These are phyloP conservation scores for Hypoxylon sp. DNA, from an alignment of 2,329 filamentous ascomycete genomes.

Conservation along the genomic window DNA sequence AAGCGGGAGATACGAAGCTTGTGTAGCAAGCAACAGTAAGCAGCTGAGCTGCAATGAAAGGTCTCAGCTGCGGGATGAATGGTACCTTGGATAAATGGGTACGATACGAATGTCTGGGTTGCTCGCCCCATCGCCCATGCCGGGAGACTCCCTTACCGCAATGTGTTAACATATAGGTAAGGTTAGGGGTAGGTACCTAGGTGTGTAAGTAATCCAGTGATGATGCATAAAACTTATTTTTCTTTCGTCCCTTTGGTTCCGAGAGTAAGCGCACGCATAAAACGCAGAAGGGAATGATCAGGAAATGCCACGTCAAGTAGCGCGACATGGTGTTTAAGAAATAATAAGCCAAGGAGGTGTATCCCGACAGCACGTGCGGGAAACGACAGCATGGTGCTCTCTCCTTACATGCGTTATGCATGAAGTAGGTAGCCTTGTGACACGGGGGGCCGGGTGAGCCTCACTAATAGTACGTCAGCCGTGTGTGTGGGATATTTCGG, in stretches of 20 bases:
- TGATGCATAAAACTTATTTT: not conserved
- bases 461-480: conserved; percentile 44
- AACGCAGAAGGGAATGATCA: conserved; percentile 27
- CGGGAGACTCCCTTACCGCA: conserved; percentile 2
- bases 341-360: conserved; percentile 32
- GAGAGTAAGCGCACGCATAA: conserved; percentile 36
- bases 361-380: conserved; percentile 40
- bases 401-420: conserved; percentile 37
- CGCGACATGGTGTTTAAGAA: conserved; percentile 34
- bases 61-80: conserved; percentile 31
- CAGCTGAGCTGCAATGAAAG: conserved; percentile 35
- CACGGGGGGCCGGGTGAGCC: conserved; percentile 40
- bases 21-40: conserved; percentile 38
- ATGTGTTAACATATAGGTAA: conserved; percentile 5
- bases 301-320: conserved; percentile 43
- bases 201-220: conserved; percentile 10
- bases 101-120: conserved; percentile 19
- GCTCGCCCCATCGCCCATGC: conserved; percentile 7
- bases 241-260: conserved; percentile 12
- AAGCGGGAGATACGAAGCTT: conserved; percentile 20
- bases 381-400: conserved; percentile 35
- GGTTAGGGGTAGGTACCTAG: conserved; percentile 4
- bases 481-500: conserved; percentile 31
- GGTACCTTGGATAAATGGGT: conserved; percentile 8
- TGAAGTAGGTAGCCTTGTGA: conserved; percentile 46